A percentile compares a stretch with the other conserved stretches of the same genome.
Evolutionary conservation across 305 asterid genomes (phyloP).

Genomic region (Fraxinus latifolia): DNA sequence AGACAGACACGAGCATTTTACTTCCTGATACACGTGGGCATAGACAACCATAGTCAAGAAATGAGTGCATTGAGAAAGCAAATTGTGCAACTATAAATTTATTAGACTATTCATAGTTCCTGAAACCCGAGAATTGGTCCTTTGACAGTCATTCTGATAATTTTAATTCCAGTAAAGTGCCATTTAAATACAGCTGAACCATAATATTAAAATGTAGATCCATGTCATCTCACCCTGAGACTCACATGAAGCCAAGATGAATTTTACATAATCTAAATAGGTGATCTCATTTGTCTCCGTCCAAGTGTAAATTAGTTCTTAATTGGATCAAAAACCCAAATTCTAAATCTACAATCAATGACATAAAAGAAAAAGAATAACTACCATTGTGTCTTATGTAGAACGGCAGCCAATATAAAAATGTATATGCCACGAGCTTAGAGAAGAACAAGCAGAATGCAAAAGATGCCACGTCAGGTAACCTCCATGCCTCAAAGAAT

Average conservation of each 20-base stretch:
- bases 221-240: not conserved
- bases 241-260: not conserved
- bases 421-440: slow-evolving; percentile 92
- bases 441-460: slow-evolving; percentile 90
- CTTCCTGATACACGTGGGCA: not conserved
- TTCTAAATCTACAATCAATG: not conserved
- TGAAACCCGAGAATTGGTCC: not conserved
- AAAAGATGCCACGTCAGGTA: slow-evolving; percentile 77
- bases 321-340: slow-evolving; percentile 13
- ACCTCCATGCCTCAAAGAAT: slow-evolving; percentile 84
- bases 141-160: not conserved
- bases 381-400: slow-evolving; percentile 87
- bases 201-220: not conserved
- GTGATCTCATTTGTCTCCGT: not conserved
- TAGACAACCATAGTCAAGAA: not conserved
- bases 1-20: not conserved
- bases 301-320: not conserved
- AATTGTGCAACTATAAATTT: not conserved
- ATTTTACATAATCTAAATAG: not conserved
- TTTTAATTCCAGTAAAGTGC: slow-evolving; percentile 1
- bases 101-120: not conserved
- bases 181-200: not conserved
- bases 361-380: not conserved
- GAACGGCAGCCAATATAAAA: slow-evolving; percentile 94
- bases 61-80: not conserved